Conservation (phyloP, 2,329 filamentous ascomycete genomes). For the Colletotrichum sp. region DNA sequence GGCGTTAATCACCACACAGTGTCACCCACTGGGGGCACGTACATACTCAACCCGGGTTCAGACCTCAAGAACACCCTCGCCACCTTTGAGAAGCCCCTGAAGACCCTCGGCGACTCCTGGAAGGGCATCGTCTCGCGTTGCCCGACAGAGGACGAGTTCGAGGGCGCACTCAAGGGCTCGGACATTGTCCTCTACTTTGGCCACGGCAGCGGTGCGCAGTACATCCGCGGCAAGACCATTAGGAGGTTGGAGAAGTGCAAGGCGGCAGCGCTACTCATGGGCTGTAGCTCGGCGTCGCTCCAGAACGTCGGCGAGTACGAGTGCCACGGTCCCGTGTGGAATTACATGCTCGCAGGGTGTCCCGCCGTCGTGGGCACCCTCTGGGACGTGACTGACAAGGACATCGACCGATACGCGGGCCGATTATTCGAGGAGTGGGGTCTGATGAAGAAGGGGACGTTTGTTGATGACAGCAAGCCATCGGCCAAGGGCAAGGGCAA, state of each 20-base stretch:
- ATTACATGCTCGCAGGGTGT: conserved; percentile 87
- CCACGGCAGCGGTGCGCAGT: conserved; percentile 93
- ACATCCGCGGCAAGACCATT: conserved; percentile 85
- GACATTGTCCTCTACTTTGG: conserved; percentile 92
- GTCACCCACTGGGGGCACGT: conserved; percentile 64
- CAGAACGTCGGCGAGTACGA: conserved; percentile 87
- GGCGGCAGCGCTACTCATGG: conserved; percentile 88
- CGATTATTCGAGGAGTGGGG: conserved; percentile 87
- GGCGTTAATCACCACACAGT: conserved; percentile 49
- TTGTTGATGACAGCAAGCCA: conserved; percentile 26
- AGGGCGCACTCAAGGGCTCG: conserved; percentile 65
- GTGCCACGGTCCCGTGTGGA: conserved; percentile 86
- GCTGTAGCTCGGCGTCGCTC: conserved; percentile 86
- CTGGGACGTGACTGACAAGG: conserved; percentile 98
- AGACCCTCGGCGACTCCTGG: conserved; percentile 74
- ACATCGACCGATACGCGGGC: conserved; percentile 92
- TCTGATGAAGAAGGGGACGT: conserved; percentile 59
- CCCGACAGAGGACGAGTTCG: conserved; percentile 82
- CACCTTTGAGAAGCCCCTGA: conserved; percentile 73
- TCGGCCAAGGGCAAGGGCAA: conserved; percentile 27
- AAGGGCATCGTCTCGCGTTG: conserved; percentile 68
- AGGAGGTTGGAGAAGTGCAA: conserved; percentile 76
- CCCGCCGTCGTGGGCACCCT: conserved; percentile 90
- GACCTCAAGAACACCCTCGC: conserved; percentile 83
- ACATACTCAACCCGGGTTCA: conserved; percentile 87